Evolutionary conservation across 225 moss, liverwort and hornwort species (phyloP), one percentile per base, ranked within the genome.

Genomic region (Rhytidiadelphus loreus): DNA sequence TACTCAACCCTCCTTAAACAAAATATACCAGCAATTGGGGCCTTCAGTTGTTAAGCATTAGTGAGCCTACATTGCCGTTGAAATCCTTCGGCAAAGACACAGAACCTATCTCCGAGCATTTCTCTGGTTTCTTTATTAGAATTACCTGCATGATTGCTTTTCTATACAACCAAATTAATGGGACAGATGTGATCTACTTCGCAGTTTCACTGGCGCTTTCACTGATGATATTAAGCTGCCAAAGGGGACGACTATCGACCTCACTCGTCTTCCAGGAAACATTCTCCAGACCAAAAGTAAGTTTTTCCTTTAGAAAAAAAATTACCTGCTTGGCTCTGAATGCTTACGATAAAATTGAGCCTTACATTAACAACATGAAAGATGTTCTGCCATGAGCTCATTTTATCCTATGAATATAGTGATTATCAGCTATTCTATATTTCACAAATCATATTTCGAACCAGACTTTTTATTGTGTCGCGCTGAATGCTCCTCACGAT

Each of bases 201-300:
- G 81, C 93, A 96, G 96, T 86, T 97, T 98, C 89, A 98, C 96
- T 53, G 91, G 92, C 69, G 91, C 89, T 44, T 98, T 97, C 87
- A 96, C 93, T 53, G 96, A 98, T 87, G 97, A 96, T 68, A 92
- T 98, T 88, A 92, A 92, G 91, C 90, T 98, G 84, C 96, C 96
- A 7, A 93, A 93, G 75, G 97, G 96, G 50, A 96, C 96, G 28
- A 91, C 92, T 63, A 97, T 98, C 73, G 97, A 98, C 78, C 89
- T 98, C 76, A 92, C 91, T 91, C 94, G 97, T 88, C 93, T 95
- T 81, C 95, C 96, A 75, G 97, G 97, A 88, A 94, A 96, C 41
- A 87, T 96, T 84, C 83, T 97, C 80, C 93, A 87, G 88, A 95
- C 98, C 77, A 96, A 89, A 83, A 93, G 97, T 98, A 87, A 92